Evolutionary conservation across 2,329 filamentous ascomycete species (phyloP), one percentile per base, ranked within the genome.

Genomic region (Aspergillus hortae): DNA sequence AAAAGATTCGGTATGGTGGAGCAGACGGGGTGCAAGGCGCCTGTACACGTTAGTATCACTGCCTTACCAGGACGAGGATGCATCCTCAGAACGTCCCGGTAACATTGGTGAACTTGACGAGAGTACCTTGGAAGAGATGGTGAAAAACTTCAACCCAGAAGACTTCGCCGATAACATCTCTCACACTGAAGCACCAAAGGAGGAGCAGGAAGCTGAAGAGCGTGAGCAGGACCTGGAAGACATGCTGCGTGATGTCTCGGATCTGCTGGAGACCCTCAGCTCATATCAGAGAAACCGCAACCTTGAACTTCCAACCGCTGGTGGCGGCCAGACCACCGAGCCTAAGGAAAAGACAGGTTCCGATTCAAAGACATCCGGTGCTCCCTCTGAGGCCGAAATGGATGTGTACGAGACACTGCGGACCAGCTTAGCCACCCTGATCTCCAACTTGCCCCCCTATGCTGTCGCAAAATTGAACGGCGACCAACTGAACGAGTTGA

Each of bases 381-480:
- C 70, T 1, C 84, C 84, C 4, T 81, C 80, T 0, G 71, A 77
- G 15, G 77, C 80, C 27, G 84, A 87, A 59, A 67, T 77, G 35
- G 74, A 76, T 36, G 74, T 81, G 0, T 95, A 95, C 66, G 80
- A 90, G 57, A 80, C 86, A 23, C 78, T 96, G 48, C 90, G 88
- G 66, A 81, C 85, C 4, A 89, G 92, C 65, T 76, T 96, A 17
- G 77, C 83, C 0, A 75, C 91, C 27, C 83, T 95, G 56, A 81
- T 95, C 54, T 80, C 87, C 58, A 84, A 81, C 36, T 74, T 96
- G 10, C 91, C 91, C 1, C 91, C 91, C 1, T 94, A 90, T 65
- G 89, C 88, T 1, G 88, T 96, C 21, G 86, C 91, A 5, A 92
- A 94, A 63, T 76, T 96, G 55, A 87, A 95, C 62, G 90, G 90